Base-by-base conservation (phyloP, 2,329 filamentous ascomycete genomes). In the Colletotrichum australisinense region DNA sequence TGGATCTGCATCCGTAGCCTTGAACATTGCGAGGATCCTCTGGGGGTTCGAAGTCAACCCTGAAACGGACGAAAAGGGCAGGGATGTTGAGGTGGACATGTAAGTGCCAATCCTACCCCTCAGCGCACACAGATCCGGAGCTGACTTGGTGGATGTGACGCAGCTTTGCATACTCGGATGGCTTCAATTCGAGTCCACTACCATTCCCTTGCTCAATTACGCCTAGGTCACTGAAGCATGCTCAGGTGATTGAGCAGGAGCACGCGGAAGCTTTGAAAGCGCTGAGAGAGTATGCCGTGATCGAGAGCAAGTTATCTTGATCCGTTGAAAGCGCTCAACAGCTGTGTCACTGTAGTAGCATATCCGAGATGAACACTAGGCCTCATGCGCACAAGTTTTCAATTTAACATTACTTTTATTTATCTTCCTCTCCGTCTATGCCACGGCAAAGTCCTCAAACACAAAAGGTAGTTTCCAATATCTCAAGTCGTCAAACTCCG, bases 31-130 rank as follows among this genome's bases (percentile, higher is more conserved):
- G 0, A 83, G 85, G 1, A 80, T 88, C 0, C 78, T 92, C 0
- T 91, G 89, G 89, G 88, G 83, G 0, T 90, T 90, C 58, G 77
- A 86, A 0, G 78, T 86, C 6, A 73, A 69, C 1, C 78, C 81
- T 2, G 59, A 19, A 7, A 22, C 46, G 2, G 73, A 70, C 4
- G 49, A 63, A 3, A 55, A 52, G 4, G 66, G 66, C 6, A 63
- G 49, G 11, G 75, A 82, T 1, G 72, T 83, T 12, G 82, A 83
- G 0, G 82, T 82, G 1, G 83, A 85, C 35, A 84, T 84, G 30
- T 32, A 32, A 32, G 30, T 4, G 30, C 30, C 30, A 32, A 32
- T 32, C 9, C 30, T 32, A 32, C 30, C 30, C 30, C 9, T 32
- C 9, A 9, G 8, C 30, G 8, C 30, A 32, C 30, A 32, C 30